A percentile compares a stretch with the other conserved stretches of the same genome.
phyloP scores from a whole-genome alignment of 1,139 yeast species.

The Spathaspora sp. region DNA sequence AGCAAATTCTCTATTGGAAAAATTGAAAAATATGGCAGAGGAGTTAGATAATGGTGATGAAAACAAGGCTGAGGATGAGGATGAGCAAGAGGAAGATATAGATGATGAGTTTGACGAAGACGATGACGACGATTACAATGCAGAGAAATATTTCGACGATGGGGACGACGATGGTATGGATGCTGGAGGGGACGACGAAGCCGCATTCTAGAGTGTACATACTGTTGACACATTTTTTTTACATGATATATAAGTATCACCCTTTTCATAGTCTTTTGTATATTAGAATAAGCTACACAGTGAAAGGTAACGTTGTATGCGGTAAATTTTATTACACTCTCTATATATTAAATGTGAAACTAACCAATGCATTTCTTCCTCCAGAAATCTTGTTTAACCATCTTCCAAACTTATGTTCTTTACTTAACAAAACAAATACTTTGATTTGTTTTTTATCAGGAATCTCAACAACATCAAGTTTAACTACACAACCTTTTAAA shows the following conservation, averaged over 20 bases:
- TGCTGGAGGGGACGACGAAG: constrained; percentile 83
- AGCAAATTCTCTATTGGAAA: constrained; percentile 52
- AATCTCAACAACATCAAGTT: constrained; percentile 63
- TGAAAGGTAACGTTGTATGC: too few species aligned
- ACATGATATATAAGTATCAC: background rate
- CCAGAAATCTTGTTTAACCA: constrained; percentile 54
- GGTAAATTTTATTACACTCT: background rate
- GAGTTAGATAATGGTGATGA: constrained; percentile 44
- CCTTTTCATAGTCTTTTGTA: background rate
- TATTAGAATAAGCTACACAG: too few species aligned
- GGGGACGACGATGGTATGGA: constrained; percentile 78
- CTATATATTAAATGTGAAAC: constrained; percentile 38
- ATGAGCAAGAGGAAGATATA: constrained; percentile 43
- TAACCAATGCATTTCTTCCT: constrained; percentile 44
- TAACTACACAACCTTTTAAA: constrained; percentile 72
- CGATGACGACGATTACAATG: constrained; percentile 63
- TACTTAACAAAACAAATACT: constrained; percentile 67
- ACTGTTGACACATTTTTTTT: background rate
- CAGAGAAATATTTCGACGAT: constrained; percentile 59
- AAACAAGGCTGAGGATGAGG: constrained; percentile 41
- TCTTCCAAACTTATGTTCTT: constrained; percentile 87
- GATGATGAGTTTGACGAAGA: constrained; percentile 64
- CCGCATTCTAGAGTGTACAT: constrained; percentile 52
- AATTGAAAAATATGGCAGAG: constrained; percentile 60
- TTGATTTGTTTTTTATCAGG: constrained; percentile 50